Evolutionary conservation across 306 rosid genomes (phyloP), one percentile per base, ranked within the genome.

Genomic region (Dalbergia cultrata): DNA sequence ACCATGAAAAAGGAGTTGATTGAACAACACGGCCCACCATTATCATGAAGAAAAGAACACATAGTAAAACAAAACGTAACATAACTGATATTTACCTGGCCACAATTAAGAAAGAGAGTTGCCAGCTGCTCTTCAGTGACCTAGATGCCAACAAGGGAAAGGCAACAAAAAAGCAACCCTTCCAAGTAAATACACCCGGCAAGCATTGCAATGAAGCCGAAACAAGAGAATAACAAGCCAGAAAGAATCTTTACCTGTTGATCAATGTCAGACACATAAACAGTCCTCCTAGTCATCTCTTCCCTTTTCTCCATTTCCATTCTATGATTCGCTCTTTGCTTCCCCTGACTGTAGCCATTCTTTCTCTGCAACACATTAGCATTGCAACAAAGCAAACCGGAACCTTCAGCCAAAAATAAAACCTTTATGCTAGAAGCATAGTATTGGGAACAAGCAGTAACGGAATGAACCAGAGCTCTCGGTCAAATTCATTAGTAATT

Each of bases 71-170:
- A 50, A 50, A 72, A 58, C 49, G 74, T 68, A 66, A 60, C 39
- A 60, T 43, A 81, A 67, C 39, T 21, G 7, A n/a, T 33, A 26
- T 35, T 78, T 84, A 95, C 99, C 96, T 93, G 97, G 60, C 99
- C 99, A 31, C 98, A 95, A 82, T 71, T 86, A 58, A 92, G 94
- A 89, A 95, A 95, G 75, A 95, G 94, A 67, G 96, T 90, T 74
- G 99, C 99, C 76, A 95, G 93, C 88, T 91, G 97, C 89, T 95
- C 99, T 89, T 95, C 99, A 21, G 99, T 95, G 53, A 95, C 99
- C 99, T 95, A 82, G 39, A 77, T 4, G 17, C 61, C 74, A 72
- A 72, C 37, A 72, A 54, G 22, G 60, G 13, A 70, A 59, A 79
- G 44, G 34, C 13, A 59, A 70, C 13, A 59, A 70, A 85, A 31